Base-by-base conservation (phyloP, 2,329 filamentous ascomycete species). In the Monosporascus ibericus region DNA sequence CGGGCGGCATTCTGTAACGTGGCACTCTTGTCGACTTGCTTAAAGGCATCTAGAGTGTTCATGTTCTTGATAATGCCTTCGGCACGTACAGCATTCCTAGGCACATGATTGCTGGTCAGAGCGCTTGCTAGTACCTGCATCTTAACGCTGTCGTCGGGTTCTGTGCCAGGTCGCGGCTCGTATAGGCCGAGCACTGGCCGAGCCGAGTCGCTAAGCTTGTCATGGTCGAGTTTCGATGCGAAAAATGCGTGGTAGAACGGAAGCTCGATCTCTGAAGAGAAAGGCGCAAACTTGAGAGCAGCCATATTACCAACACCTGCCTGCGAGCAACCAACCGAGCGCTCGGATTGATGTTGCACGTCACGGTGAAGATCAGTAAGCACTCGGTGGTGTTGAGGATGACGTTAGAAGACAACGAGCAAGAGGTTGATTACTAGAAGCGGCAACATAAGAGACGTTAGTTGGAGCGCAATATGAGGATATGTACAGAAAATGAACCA, bases 61-160 rank as follows among this genome's bases (percentile, higher is more conserved):
- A 92, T 87, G 72, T 99, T 99, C 68, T 88, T 92, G 64, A 99
- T 95, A 66, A 89, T 90, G 55, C 94, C 94, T 70, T 97, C 92
- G 46, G 89, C 92, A 60, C 92, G 86, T 65, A 86, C 89, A 63
- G 82, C 84, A 58, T 83, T 85, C 47, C 80, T 71, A n/a, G 87
- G 84, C 22, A 84, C 80, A 58, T 88, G 85, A 65, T 88, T 85
- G 60, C 82, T 90, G 11, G 87, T 91, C 60, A 99, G 76, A 22
- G 94, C 90, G 68, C 87, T 92, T 40, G 88, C 90, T 55, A 92
- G 82, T 54, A 99, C 86, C 71, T 96, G 92, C 82, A 97, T 91
- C 66, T 86, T 88, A 69, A 88, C 90, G 60, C 89, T 94, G 51
- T 86, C 80, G 61, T 87, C 85, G 0, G 89, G 84, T 39, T 84